Evolutionary conservation across 805 yeast genomes (phyloP).

Genomic region (Candida glaebosa): DNA sequence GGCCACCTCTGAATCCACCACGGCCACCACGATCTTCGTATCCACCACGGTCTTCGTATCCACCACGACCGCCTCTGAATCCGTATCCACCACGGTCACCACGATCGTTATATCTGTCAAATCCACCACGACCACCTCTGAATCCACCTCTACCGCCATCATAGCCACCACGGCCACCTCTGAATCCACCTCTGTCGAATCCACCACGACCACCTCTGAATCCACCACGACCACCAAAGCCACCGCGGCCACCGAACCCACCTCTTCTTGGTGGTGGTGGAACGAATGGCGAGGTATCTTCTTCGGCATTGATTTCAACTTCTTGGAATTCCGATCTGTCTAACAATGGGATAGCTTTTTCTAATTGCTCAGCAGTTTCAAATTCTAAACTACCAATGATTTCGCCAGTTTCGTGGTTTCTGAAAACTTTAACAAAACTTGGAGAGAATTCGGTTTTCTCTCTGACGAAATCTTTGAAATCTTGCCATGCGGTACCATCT

Average conservation of each 20-base stretch:
- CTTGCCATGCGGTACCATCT: conserved; percentile 82
- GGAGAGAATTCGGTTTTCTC: conserved; percentile 65
- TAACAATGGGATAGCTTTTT: conserved; percentile 67
- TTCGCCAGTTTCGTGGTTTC: conserved; percentile 45
- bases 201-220: conserved; percentile 36
- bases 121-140: conserved; percentile 32
- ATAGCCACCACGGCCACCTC: conserved; percentile 36
- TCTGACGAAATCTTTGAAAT: conserved; percentile 84
- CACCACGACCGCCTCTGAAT: conserved; percentile 33
- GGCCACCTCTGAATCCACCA: conserved; percentile 37
- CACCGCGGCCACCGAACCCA: conserved; percentile 33
- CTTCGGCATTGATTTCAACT: conserved; percentile 66
- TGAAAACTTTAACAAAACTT: conserved; percentile 53
- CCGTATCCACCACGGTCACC: conserved; percentile 38
- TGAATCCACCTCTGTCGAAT: conserved; percentile 25
- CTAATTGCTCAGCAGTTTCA: conserved; percentile 67
- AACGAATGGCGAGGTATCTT: conserved; percentile 63
- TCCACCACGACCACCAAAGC: conserved; percentile 28
- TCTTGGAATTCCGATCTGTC: conserved; percentile 74
- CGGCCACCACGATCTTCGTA: conserved; percentile 44
- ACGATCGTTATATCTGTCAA: too few relatives aligned
- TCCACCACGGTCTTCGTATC: conserved; percentile 35
- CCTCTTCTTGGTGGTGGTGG: conserved; percentile 48
- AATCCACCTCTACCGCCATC: conserved; percentile 42
- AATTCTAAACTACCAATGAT: conserved; percentile 54